Evolutionary conservation across 2,329 filamentous ascomycete genomes (phyloP), one percentile per base, ranked within the genome.

Genomic region (Chlorencoelia australis): DNA sequence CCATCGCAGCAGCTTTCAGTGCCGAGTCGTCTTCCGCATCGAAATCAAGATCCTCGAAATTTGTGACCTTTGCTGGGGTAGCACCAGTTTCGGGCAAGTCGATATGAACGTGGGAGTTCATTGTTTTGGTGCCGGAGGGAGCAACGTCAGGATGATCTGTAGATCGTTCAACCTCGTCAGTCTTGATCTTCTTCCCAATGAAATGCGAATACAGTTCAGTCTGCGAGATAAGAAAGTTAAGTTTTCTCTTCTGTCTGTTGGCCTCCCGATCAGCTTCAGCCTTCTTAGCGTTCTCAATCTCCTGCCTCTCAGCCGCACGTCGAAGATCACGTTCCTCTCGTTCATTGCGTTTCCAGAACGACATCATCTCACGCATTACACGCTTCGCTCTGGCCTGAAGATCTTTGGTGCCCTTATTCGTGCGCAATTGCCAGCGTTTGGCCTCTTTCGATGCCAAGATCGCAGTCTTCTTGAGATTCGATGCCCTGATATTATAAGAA

Each of bases 121-220:
- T 63, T 30, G 44, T 36, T 20, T 61, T 59, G 14, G 39, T 29
- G 32, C 70, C 69, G 7, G 72, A 68, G 0, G 64, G 63, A 14
- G 72, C 71, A 33, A 82, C 78, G 31, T 83, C 80, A 6, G 77
- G 77, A 53, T 88, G 86, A 53, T 91, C 85, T 15, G 86, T 91
- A 32, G 84, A 89, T 41, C 82, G 73, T 63, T 98, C 88, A 31
- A 94, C 86, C 56, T 96, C 88, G 50, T 91, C 82, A 1, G 89
- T 96, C 66, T 94, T 94, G 63, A 96, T 94, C 69, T 98, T 98
- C 67, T 94, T 94, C 59, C 91, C 89, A 52, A 98, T 95, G 62
- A 98, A 98, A 69, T 98, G 91, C 27, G 89, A 96, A 68, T 98
- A 98, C 33, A 98, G 72, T 59, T 98, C 91, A 1, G 91, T 98